Conservation (phyloP, 768 basidiomycete genomes). For the Podaxis sp. region DNA sequence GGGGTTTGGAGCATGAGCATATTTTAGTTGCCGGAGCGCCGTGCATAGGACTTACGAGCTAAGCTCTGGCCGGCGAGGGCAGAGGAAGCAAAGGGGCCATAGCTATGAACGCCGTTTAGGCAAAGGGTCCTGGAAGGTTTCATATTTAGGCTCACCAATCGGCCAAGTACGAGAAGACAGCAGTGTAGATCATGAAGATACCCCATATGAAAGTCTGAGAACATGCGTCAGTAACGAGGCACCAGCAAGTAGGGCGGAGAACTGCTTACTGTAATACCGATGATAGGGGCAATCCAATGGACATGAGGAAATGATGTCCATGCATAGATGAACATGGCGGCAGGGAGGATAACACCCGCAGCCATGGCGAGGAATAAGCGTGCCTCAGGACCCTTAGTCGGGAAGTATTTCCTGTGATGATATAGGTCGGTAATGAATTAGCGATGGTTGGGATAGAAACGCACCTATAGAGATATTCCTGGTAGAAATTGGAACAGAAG, state of each 20-base stretch:
- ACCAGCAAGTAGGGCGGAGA: background rate
- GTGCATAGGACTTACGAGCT: constrained; percentile 35
- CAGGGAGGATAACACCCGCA: constrained; percentile 48
- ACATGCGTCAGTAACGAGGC: background rate
- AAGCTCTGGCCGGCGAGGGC: constrained; percentile 64
- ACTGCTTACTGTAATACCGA: constrained; percentile 44
- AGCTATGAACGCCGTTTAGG: constrained; percentile 24
- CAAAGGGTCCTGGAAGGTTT: background rate
- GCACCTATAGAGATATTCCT: constrained; percentile 30
- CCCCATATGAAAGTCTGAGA: constrained; percentile 48
- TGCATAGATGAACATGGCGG: constrained; percentile 66
- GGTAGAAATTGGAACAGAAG: constrained; percentile 40
- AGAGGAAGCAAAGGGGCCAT: constrained; percentile 57
- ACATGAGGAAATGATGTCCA: constrained; percentile 57
- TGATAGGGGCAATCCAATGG: constrained; percentile 54
- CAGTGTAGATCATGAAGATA: constrained; percentile 52
- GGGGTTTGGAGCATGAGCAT: background rate
- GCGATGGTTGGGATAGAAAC: background rate
- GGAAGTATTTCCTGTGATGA: constrained; percentile 25
- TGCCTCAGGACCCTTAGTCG: constrained; percentile 43
- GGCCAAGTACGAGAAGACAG: constrained; percentile 55
- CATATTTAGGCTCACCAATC: constrained; percentile 44
- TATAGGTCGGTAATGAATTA: background rate
- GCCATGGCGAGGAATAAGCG: constrained; percentile 50
- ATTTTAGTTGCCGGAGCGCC: constrained; percentile 1